Evolutionary conservation across 1,284 basidiomycete genomes (phyloP), one percentile per base, ranked within the genome.

Genomic region (Boletus mariae): DNA sequence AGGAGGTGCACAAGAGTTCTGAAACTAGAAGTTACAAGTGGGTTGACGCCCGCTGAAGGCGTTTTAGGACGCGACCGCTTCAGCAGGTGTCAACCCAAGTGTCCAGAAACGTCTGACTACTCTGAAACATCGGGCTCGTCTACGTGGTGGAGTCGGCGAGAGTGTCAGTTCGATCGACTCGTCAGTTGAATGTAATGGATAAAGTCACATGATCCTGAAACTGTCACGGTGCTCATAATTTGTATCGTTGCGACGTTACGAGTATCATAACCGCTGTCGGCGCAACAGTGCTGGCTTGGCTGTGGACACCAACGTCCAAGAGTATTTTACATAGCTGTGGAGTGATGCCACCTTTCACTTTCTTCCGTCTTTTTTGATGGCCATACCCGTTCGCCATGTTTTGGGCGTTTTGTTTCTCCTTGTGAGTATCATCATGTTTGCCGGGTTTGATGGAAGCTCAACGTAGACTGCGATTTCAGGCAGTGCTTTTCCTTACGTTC

Each of bases 351-450:
- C 40, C 6, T 29, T 20, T 5, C 40, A 17, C 29, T 26, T 26
- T 40, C 17, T 43, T 47, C 34, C 42, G 13, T 34, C 17, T 44
- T 49, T 20, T 35, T 34, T 0, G 7, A 65, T 66, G 66, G 45
- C 47, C 20, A 40, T 68, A 49, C 55, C 56, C 1, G 28, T 61
- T 49, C 66, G 63, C n/a, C 41, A 65, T 59, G 56, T 59, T 32
- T 15, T 63, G n/a, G n/a, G 56, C 45, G 62, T 49, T 25, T n/a
- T 51, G 9, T 45, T 47, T 48, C 26, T 67, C 37, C 4, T 65
- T 1, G 66, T 65, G 58, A 65, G 66, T 55, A 17, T 40, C 28
- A 5, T 34, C 28, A 2, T 26, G n/a, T 10, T 15, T 25, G 32
- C 15, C 45, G 3, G 1, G 13, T 41, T 26, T 15, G 3, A 31